Conservation (phyloP, 139 green algal genomes). For the Tetraselmis striata region DNA sequence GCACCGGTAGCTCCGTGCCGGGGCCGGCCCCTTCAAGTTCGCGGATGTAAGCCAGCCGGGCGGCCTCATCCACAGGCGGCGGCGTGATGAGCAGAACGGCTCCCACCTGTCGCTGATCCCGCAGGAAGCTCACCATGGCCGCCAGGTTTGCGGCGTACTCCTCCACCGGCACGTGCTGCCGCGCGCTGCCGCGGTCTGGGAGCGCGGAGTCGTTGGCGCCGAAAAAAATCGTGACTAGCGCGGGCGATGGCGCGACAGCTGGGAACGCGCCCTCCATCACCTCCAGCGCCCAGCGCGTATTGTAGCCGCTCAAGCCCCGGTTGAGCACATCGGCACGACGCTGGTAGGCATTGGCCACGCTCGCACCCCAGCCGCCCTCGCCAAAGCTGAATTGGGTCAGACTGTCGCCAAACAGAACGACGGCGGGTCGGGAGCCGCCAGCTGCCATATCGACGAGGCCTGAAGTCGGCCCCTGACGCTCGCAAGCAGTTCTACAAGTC, state of each 20-base stretch:
- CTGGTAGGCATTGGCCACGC: slow-evolving; percentile 31
- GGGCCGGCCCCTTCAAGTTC: neutral
- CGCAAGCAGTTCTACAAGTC: too few species aligned
- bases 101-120: slow-evolving; percentile 14
- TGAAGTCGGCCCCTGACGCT: too few species aligned
- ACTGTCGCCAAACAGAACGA: slow-evolving; percentile 73
- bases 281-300: slow-evolving; percentile 69
- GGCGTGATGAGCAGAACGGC: slow-evolving; percentile 66
- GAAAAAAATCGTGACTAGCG: slow-evolving; percentile 76
- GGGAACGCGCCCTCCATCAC: slow-evolving; percentile 54
- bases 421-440: too few species aligned
- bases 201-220: slow-evolving; percentile 88
- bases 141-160: slow-evolving; percentile 64
- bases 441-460: too few species aligned
- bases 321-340: slow-evolving; percentile 66
- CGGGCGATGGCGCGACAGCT: neutral
- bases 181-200: slow-evolving; percentile 44
- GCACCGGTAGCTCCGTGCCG: neutral
- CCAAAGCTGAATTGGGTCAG: slow-evolving; percentile 62
- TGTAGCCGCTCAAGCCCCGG: slow-evolving; percentile 83
- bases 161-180: slow-evolving; percentile 77
- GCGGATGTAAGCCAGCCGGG: slow-evolving; percentile 34
- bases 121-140: slow-evolving; percentile 42
- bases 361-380: slow-evolving; percentile 52
- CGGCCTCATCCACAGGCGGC: slow-evolving; percentile 56